Evolutionary conservation across 2,329 filamentous ascomycete genomes (phyloP).

Genomic region (Penicillium sp.): DNA sequence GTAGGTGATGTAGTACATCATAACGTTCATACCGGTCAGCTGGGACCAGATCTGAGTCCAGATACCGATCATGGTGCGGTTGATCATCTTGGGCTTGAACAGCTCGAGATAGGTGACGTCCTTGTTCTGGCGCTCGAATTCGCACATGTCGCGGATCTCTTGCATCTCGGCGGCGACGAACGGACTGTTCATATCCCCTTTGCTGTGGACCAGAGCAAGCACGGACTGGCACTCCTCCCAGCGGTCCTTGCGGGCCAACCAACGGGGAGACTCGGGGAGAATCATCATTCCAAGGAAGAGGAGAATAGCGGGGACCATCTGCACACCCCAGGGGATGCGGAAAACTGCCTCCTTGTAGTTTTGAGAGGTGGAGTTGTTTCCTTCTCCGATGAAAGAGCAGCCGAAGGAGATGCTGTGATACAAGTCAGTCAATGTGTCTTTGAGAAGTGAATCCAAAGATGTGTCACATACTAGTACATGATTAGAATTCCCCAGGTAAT

Average conservation of each 20-base stretch:
- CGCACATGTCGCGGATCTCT: constrained; percentile 69
- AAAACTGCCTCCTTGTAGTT: constrained; percentile 51
- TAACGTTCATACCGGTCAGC: constrained; percentile 71
- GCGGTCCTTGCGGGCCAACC: constrained; percentile 60
- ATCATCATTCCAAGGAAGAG: constrained; percentile 54
- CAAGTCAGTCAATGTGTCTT: background rate
- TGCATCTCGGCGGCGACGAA: constrained; percentile 66
- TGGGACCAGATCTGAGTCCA: constrained; percentile 75
- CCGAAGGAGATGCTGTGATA: constrained; percentile 41
- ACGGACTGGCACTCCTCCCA: constrained; percentile 53
- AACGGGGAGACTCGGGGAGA: constrained; percentile 58
- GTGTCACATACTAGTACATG: constrained; percentile 61
- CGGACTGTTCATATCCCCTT: constrained; percentile 60
- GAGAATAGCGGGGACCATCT: constrained; percentile 59
- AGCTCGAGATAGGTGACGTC: constrained; percentile 70
- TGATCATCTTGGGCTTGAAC: constrained; percentile 68
- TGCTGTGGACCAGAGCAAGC: constrained; percentile 57
- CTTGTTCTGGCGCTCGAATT: constrained; percentile 67
- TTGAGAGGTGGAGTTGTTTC: constrained; percentile 25
- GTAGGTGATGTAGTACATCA: constrained; percentile 70
- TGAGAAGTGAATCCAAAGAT: constrained; percentile 52
- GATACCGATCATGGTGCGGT: constrained; percentile 66
- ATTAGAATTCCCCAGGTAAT: constrained; percentile 69
- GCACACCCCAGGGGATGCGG: constrained; percentile 62
- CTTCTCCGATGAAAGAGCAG: constrained; percentile 9